Evolutionary conservation across 1,284 basidiomycete species (phyloP).

Genomic region (Lignosus rhinocerotis): DNA sequence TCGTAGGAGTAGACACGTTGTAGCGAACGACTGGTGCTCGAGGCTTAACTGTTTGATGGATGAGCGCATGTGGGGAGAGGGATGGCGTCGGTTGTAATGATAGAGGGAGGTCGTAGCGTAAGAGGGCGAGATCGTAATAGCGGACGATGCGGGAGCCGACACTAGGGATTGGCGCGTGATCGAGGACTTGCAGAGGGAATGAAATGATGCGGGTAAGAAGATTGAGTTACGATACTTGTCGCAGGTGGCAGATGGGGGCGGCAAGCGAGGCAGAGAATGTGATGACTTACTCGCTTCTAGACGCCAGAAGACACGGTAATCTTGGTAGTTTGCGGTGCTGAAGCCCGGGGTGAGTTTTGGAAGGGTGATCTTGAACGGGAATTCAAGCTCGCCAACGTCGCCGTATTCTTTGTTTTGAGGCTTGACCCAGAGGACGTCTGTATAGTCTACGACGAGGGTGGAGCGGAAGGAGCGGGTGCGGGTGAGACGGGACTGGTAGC

Average conservation of each 20-base stretch:
- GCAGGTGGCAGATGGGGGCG: slow-evolving; percentile 24
- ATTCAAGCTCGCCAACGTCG: slow-evolving; percentile 62
- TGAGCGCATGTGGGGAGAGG: slow-evolving; percentile 20
- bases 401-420: slow-evolving; percentile 55
- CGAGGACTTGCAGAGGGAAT: slow-evolving; percentile 49
- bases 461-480: slow-evolving; percentile 55
- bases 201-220: slow-evolving; percentile 21
- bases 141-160: slow-evolving; percentile 68
- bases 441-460: slow-evolving; percentile 66
- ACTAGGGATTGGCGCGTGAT: slow-evolving; percentile 61
- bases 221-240: slow-evolving; percentile 8
- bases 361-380: slow-evolving; percentile 69
- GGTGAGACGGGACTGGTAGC: slow-evolving; percentile 73
- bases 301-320: slow-evolving; percentile 79
- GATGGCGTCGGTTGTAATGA: slow-evolving; percentile 26
- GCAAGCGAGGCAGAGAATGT: slow-evolving; percentile 14
- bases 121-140: slow-evolving; percentile 65
- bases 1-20: slow-evolving; percentile 37
- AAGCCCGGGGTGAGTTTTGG: slow-evolving; percentile 65
- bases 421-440: slow-evolving; percentile 67
- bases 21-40: slow-evolving; percentile 38
- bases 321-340: slow-evolving; percentile 71
- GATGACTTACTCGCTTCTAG: slow-evolving; percentile 71
- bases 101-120: slow-evolving; percentile 56
- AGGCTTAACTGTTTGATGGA: slow-evolving; percentile 31